phyloP scores from a whole-genome alignment of 2,329 filamentous ascomycete species.

The Aspergillus sp. region DNA sequence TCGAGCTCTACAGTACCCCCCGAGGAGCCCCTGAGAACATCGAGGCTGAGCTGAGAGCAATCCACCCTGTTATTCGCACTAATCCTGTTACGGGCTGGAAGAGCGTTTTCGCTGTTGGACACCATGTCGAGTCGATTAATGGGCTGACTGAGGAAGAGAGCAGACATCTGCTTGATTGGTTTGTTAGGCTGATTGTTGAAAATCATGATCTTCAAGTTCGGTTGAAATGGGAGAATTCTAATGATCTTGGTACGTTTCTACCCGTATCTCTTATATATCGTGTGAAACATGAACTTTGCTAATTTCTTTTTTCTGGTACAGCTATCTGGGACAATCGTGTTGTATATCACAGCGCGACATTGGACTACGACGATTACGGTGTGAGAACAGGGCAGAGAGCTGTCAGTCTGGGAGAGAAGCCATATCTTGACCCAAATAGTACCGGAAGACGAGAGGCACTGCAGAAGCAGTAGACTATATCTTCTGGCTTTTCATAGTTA shows the following conservation, averaged over 20 bases:
- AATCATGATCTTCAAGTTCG: slow-evolving; percentile 41
- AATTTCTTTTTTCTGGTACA: too few species aligned
- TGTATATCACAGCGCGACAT: slow-evolving; percentile 53
- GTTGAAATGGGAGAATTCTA: slow-evolving; percentile 31
- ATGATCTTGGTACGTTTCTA: slow-evolving; percentile 42
- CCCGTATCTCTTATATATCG: too few species aligned
- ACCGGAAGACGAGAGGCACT: slow-evolving; percentile 22
- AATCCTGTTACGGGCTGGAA: slow-evolving; percentile 46
- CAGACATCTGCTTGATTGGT: slow-evolving; percentile 27
- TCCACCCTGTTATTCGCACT: slow-evolving; percentile 45
- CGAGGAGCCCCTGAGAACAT: slow-evolving; percentile 55
- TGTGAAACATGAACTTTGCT: too few species aligned
- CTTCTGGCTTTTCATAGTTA: too few species aligned
- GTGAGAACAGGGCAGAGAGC: slow-evolving; percentile 47
- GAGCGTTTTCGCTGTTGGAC: slow-evolving; percentile 30
- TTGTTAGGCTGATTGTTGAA: slow-evolving; percentile 32
- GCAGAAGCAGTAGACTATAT: slow-evolving; percentile 1
- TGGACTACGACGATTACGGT: slow-evolving; percentile 47
- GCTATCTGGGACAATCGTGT: slow-evolving; percentile 58
- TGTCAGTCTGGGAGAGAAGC: slow-evolving; percentile 51
- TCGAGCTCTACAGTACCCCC: slow-evolving; percentile 23
- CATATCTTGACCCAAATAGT: slow-evolving; percentile 48
- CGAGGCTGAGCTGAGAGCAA: slow-evolving; percentile 47
- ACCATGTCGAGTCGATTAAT: slow-evolving; percentile 28
- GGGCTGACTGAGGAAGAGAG: slow-evolving; percentile 29